Conservation (phyloP, 352 stramenopile genomes). For the Phytophthora sp. region DNA sequence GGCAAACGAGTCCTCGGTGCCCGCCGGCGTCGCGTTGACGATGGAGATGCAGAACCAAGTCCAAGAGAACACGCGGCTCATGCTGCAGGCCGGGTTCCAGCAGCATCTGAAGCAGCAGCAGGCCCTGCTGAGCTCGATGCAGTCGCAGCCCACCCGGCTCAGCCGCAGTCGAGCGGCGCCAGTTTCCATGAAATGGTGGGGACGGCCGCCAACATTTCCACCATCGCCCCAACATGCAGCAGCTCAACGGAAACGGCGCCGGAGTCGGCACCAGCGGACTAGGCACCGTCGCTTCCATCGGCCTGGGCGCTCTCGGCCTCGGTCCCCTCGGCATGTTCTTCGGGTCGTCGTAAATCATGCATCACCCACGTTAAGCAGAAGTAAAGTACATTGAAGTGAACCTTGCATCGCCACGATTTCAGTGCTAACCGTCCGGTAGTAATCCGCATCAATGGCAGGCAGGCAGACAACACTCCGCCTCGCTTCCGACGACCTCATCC, state of each 20-base stretch:
- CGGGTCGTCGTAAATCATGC: background rate
- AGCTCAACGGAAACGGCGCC: constrained; percentile 15
- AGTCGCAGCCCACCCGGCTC: background rate
- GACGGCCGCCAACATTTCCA: constrained; percentile 19
- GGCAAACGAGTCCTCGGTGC: constrained; percentile 7
- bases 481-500: too few species aligned
- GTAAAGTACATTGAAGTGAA: constrained; percentile 4
- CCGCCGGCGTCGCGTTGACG: constrained; percentile 12
- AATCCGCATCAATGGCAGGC: background rate
- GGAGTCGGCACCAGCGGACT: constrained; percentile 4
- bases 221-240: constrained; percentile 19
- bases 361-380: background rate
- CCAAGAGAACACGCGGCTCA: constrained; percentile 9
- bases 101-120: constrained; percentile 21
- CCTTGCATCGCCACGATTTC: background rate
- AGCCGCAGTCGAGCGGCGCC: constrained; percentile 2
- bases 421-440: background rate
- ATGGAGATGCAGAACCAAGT: constrained; percentile 14
- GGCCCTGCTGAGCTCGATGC: background rate
- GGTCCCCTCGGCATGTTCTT: constrained; percentile 11
- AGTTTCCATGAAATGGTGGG: constrained; percentile 25
- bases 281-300: constrained; percentile 13
- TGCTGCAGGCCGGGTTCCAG: too few species aligned
- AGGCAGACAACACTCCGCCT: too few species aligned
- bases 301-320: constrained; percentile 12